These are phyloP conservation scores for Trifolium fragiferum DNA, from an alignment of 306 rosid genomes.

Conservation along the genomic window DNA sequence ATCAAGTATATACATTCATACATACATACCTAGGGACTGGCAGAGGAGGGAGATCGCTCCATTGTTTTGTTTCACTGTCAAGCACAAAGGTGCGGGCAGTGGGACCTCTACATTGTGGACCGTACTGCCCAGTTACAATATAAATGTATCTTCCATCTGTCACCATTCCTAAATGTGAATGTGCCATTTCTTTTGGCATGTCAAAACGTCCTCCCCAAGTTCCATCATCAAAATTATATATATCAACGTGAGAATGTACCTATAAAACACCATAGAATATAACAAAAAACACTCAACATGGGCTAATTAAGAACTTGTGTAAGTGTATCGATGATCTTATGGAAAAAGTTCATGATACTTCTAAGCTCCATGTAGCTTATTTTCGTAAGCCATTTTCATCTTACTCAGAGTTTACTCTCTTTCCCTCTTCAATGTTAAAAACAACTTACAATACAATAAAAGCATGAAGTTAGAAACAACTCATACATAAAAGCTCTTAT, in stretches of 20 bases:
- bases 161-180: constrained; percentile 91
- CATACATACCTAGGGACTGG: constrained; percentile 76
- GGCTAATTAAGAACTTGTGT: neutral
- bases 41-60: constrained; percentile 75
- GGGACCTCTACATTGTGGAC: constrained; percentile 95
- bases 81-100: constrained; percentile 80
- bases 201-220: constrained; percentile 81
- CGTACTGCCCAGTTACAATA: constrained; percentile 83
- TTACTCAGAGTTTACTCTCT: neutral
- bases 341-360: neutral
- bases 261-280: constrained; percentile 21
- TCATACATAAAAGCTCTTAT: neutral
- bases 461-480: neutral
- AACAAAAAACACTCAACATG: neutral
- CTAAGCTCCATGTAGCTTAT: neutral
- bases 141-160: constrained; percentile 89
- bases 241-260: constrained; percentile 96
- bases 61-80: constrained; percentile 74
- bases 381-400: neutral
- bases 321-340: neutral
- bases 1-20: constrained; percentile 1
- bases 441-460: neutral
- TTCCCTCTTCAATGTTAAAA: neutral
- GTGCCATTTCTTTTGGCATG: constrained; percentile 97
- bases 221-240: constrained; percentile 71